Evolutionary conservation across 1,284 basidiomycete species (phyloP).

Genomic region (Trichosporon inkin): DNA sequence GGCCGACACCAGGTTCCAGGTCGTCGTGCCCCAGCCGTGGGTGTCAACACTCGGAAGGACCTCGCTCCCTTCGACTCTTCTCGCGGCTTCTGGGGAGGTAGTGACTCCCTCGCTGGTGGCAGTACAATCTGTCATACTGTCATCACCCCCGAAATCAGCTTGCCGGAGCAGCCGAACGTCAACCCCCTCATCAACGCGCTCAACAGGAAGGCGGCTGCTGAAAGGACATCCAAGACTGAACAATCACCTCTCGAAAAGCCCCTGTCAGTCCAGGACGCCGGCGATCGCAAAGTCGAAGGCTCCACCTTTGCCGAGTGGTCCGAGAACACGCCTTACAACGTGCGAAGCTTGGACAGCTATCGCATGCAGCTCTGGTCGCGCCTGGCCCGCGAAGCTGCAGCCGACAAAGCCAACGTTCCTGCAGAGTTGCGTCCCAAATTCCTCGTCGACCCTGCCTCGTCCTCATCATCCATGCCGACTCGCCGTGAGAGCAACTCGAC

Average conservation of each 20-base stretch:
- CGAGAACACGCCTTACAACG: constrained; percentile 70
- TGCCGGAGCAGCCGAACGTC: constrained; percentile 60
- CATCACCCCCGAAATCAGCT: constrained; percentile 61
- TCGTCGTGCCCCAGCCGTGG: constrained; percentile 9
- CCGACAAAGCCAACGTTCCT: constrained; percentile 40
- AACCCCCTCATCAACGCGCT: constrained; percentile 66
- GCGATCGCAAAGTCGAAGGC: constrained; percentile 53
- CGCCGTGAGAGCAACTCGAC: background rate
- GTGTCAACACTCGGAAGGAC: constrained; percentile 77
- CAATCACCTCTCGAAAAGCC: constrained; percentile 4
- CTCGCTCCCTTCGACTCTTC: constrained; percentile 53
- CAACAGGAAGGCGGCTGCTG: constrained; percentile 6
- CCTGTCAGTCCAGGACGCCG: constrained; percentile 30
- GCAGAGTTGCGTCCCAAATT: constrained; percentile 48
- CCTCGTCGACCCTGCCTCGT: constrained; percentile 32
- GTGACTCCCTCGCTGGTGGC: constrained; percentile 54
- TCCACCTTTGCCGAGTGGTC: constrained; percentile 60
- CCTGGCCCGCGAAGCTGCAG: constrained; percentile 58
- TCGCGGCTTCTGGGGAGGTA: constrained; percentile 64
- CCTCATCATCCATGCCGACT: background rate
- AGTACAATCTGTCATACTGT: constrained; percentile 81
- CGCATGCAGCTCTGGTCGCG: constrained; percentile 83
- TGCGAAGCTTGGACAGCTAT: constrained; percentile 75
- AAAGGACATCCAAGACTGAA: constrained; percentile 1
- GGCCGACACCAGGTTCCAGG: constrained; percentile 7